These are phyloP conservation scores for Pyrenochaeta sp. DNA, from an alignment of 2,329 filamentous ascomycete genomes.

Conservation along the genomic window DNA sequence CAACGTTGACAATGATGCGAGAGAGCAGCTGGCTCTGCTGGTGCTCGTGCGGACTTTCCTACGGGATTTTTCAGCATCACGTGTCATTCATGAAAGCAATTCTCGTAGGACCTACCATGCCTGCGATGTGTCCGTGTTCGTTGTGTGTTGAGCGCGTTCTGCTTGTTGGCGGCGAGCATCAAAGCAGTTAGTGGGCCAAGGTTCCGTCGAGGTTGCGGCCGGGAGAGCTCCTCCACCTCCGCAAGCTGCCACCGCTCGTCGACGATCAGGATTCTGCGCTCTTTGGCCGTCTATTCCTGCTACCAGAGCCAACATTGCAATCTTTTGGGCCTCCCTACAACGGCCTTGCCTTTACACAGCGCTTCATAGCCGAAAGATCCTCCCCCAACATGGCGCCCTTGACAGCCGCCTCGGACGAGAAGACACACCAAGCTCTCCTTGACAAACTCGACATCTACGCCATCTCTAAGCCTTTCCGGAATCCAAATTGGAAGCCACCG, in stretches of 20 bases:
- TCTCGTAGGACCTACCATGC: conserved; percentile 33
- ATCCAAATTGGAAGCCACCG: conserved; percentile 87
- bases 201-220: conserved; percentile 19
- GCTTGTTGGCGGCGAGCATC: conserved; percentile 34
- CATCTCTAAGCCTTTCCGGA: conserved; percentile 89
- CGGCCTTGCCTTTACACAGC: background rate
- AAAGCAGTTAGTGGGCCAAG: conserved; percentile 37
- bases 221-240: conserved; percentile 33
- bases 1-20: conserved; percentile 96
- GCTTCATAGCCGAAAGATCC: background rate
- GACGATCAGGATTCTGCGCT: background rate
- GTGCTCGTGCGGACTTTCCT: conserved; percentile 97
- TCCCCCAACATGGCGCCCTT: conserved; percentile 62
- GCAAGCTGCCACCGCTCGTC: conserved; percentile 17
- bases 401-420: conserved; percentile 77
- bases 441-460: conserved; percentile 91
- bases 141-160: conserved; percentile 23
- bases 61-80: conserved; percentile 14
- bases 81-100: background rate
- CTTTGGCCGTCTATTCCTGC: background rate
- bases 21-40: conserved; percentile 94
- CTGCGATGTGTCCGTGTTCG: conserved; percentile 7
- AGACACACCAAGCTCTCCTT: conserved; percentile 81
- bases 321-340: background rate
- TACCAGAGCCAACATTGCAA: background rate